phyloP scores from a whole-genome alignment of 441 rosid species.

The Capsella rubella region DNA sequence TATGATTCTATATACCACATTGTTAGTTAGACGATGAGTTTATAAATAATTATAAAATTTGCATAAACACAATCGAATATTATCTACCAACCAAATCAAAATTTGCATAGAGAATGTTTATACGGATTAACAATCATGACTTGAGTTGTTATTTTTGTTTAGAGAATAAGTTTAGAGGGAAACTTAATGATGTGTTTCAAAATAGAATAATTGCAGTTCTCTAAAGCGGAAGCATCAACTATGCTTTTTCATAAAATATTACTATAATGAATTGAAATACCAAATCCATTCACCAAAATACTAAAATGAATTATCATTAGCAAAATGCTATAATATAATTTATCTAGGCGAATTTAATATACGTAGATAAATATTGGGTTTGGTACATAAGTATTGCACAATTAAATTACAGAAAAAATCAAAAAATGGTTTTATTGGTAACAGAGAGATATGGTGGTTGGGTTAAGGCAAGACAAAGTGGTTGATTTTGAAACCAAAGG shows the following conservation, averaged over 20 bases:
- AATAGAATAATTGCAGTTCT: conserved; percentile 55
- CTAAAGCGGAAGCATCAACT: conserved; percentile 54
- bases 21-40: neutral
- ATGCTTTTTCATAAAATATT: conserved; percentile 46
- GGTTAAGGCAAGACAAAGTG: conserved; percentile 44
- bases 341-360: no score
- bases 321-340: neutral
- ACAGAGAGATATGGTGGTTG: conserved; percentile 40
- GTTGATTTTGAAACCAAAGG: conserved; percentile 41
- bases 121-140: conserved; percentile 17
- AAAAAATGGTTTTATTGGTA: conserved; percentile 29
- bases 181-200: conserved; percentile 35
- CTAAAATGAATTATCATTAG: neutral
- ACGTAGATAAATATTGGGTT: no score
- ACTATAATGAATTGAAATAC: conserved; percentile 15
- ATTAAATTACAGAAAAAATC: neutral
- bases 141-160: conserved; percentile 13
- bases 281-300: neutral
- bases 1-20: neutral
- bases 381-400: neutral
- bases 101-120: neutral
- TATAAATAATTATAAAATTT: conserved; percentile 6
- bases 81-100: neutral
- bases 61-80: neutral
- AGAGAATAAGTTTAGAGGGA: neutral